Evolutionary conservation across 2,329 filamentous ascomycete genomes (phyloP).

Genomic region (Periconia sp.): DNA sequence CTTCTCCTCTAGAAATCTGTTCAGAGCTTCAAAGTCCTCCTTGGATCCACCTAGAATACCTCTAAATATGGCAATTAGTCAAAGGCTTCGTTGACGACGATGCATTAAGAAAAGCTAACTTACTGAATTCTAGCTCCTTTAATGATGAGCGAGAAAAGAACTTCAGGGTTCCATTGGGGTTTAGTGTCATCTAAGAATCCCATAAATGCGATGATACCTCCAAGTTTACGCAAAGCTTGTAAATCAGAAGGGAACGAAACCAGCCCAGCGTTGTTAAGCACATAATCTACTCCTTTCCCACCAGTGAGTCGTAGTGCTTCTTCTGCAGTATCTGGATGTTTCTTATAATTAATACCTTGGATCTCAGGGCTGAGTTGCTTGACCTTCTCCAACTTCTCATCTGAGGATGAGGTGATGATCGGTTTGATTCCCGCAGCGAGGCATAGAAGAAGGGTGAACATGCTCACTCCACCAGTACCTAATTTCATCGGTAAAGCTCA

Average conservation of each 20-base stretch:
- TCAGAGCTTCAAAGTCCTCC: conserved; percentile 52
- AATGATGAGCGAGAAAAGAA: conserved; percentile 22
- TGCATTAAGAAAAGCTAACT: conserved; percentile 6
- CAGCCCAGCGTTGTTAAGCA: conserved; percentile 49
- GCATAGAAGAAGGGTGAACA: conserved; percentile 35
- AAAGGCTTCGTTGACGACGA: too few species aligned
- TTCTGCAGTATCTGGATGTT: conserved; percentile 59
- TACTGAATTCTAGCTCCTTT: conserved; percentile 30
- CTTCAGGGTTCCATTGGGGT: conserved; percentile 13
- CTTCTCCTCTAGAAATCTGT: conserved; percentile 40
- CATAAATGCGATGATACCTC: conserved; percentile 29
- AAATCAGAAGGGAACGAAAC: conserved; percentile 23
- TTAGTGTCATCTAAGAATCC: conserved; percentile 28
- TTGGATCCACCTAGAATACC: conserved; percentile 66
- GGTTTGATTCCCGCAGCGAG: conserved; percentile 43
- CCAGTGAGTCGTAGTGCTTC: conserved; percentile 56
- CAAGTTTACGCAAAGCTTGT: conserved; percentile 13
- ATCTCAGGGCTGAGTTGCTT: conserved; percentile 38
- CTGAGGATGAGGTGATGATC: conserved; percentile 65
- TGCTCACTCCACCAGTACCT: conserved; percentile 51
- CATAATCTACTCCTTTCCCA: conserved; percentile 51
- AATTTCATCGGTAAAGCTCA: conserved; percentile 2
- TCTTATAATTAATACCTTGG: conserved; percentile 64
- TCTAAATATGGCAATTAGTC: conserved; percentile 31
- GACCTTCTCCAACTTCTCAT: conserved; percentile 59